Evolutionary conservation across 2,329 filamentous ascomycete genomes (phyloP).

Genomic region (Ceratocystiopsis sp.): DNA sequence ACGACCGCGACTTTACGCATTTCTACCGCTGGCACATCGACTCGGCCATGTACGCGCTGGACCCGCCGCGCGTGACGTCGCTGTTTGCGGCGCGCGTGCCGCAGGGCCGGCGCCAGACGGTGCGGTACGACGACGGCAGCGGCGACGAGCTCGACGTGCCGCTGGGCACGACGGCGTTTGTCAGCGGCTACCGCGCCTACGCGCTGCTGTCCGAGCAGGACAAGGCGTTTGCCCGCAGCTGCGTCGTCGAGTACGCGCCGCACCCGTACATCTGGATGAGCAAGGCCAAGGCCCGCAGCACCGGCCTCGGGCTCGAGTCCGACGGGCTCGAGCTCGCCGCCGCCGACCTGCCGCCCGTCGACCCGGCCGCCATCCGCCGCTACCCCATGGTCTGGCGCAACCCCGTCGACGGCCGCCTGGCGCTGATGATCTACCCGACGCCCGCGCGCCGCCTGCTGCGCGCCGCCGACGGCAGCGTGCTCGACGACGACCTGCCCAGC

Average conservation of each 20-base stretch:
- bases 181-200: constrained; percentile 54
- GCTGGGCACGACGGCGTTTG: constrained; percentile 61
- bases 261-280: constrained; percentile 77
- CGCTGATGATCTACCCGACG: constrained; percentile 59
- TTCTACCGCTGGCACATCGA: constrained; percentile 74
- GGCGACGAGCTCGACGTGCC: constrained; percentile 51
- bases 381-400: constrained; percentile 70
- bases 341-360: constrained; percentile 44
- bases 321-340: constrained; percentile 32
- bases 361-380: constrained; percentile 47
- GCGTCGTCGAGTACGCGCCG: constrained; percentile 55
- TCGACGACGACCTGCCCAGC: constrained; percentile 44
- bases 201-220: constrained; percentile 46
- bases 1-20: constrained; percentile 32
- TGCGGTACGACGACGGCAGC: constrained; percentile 58
- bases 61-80: constrained; percentile 57
- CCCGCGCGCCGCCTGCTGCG: constrained; percentile 48
- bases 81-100: constrained; percentile 61
- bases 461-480: constrained; percentile 40
- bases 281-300: constrained; percentile 43
- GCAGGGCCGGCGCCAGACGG: constrained; percentile 30
- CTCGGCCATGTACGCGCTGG: constrained; percentile 56
- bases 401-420: constrained; percentile 47
- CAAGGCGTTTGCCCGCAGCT: constrained; percentile 46
- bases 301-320: constrained; percentile 52